Evolutionary conservation across 1,284 basidiomycete species (phyloP), one percentile per base, ranked within the genome.

Genomic region (Stereum hirsutum): DNA sequence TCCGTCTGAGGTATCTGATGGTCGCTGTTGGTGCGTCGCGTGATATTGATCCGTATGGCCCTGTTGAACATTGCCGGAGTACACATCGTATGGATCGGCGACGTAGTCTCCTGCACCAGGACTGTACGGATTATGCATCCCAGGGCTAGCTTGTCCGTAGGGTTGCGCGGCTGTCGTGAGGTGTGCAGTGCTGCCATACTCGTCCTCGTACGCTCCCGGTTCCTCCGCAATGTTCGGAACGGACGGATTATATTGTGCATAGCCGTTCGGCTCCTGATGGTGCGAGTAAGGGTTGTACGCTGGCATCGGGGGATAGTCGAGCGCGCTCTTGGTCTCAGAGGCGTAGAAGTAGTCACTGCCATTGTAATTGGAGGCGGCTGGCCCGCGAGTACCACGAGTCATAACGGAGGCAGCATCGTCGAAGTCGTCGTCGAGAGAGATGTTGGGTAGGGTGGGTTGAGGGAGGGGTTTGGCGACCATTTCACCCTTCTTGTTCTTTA

Each of bases 371-470:
- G 55, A 69, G 58, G 73, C 70, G 10, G 69, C 68, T 60, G 68
- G 78, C 8, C 76, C 69, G 11, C 79, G 65, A 23, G 70, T 65
- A 20, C 66, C 69, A 41, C 74, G 75, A 27, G 78, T 82, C 46
- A 69, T 66, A 50, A 77, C 64, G 10, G 80, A 81, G 2, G 72
- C 64, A 15, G 66, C 59, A 46, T 88, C 80, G 50, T 84, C 78
- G 48, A 72, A 57, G 49, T 87, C 84, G 49, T 95, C 89, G 49
- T 91, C 86, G 46, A 96, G 70, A 17, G 81, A 86, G 43, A 99
- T 74, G 49, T 88, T 87, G n/a, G 94, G 94, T 37, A 98, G 74
- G 2, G 94, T 99, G 0, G 94, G 94, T 63, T 96, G 92, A n/a
- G 89, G 89, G 19, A 90, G 71, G n/a, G 89, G 85, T 50, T 85